phyloP scores from a whole-genome alignment of 768 basidiomycete species.

The Lactifluus echinatus region DNA sequence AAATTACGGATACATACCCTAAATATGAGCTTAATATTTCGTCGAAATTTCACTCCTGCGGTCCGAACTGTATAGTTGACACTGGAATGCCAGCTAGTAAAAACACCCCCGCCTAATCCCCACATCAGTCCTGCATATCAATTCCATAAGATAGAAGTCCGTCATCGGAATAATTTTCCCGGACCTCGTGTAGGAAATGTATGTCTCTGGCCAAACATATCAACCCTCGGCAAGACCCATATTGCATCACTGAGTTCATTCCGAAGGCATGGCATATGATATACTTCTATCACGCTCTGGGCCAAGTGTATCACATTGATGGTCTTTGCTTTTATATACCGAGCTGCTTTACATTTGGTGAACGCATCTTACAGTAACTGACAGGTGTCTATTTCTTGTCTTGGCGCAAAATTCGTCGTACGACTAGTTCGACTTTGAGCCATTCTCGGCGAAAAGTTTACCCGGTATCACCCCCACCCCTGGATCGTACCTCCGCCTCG shows the following conservation, averaged over 20 bases:
- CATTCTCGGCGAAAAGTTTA: background rate
- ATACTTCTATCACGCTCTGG: background rate
- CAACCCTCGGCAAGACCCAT: too few species aligned
- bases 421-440: constrained; percentile 16
- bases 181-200: too few species aligned
- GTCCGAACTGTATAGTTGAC: background rate
- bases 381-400: background rate
- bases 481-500: background rate
- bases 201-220: too few species aligned
- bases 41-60: background rate
- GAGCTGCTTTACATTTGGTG: background rate
- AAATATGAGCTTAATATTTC: background rate
- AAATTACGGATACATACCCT: background rate
- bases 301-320: background rate
- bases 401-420: background rate
- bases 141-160: background rate
- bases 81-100: background rate
- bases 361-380: too few species aligned
- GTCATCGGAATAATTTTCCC: background rate
- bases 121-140: background rate
- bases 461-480: background rate
- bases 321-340: too few species aligned
- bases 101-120: background rate
- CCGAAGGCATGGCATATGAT: background rate
- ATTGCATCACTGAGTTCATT: too few species aligned